These are phyloP conservation scores for Peronospora belbahrii DNA, from an alignment of 352 stramenopile species.

Conservation along the genomic window DNA sequence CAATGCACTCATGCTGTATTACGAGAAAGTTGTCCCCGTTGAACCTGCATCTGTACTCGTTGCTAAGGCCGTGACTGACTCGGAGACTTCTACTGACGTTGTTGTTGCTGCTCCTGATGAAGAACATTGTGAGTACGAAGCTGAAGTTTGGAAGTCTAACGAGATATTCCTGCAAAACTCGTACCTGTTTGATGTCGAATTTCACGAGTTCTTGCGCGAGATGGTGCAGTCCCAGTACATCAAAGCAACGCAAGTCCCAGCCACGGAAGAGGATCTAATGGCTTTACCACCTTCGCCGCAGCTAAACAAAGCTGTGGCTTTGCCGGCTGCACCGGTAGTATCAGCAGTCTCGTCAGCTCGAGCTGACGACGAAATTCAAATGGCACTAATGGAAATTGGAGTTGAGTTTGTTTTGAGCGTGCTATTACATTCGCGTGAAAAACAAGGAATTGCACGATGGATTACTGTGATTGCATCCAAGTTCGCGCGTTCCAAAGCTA, in stretches of 20 bases:
- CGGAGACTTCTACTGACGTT: conserved; percentile 8
- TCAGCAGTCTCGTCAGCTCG: conserved; percentile 12
- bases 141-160: conserved; percentile 91
- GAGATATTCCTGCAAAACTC: conserved; percentile 91
- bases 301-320: conserved; percentile 1
- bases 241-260: conserved; percentile 29
- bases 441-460: conserved; percentile 79
- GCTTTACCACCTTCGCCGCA: conserved; percentile 13
- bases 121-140: conserved; percentile 72
- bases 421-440: conserved; percentile 82
- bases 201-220: conserved; percentile 90
- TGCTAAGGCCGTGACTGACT: conserved; percentile 4
- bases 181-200: conserved; percentile 94
- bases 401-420: conserved; percentile 85
- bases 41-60: conserved; percentile 25
- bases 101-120: conserved; percentile 26
- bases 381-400: conserved; percentile 71
- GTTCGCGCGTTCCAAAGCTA: conserved; percentile 61
- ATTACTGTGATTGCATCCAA: conserved; percentile 68
- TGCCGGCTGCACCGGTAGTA: conserved; percentile 20
- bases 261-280: conserved; percentile 13
- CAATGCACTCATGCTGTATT: conserved; percentile 99
- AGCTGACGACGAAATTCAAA: conserved; percentile 54
- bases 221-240: conserved; percentile 84
- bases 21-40: conserved; percentile 91